phyloP scores from a whole-genome alignment of 1,284 basidiomycete species.

The Pseudomicrostroma phylloplanum region DNA sequence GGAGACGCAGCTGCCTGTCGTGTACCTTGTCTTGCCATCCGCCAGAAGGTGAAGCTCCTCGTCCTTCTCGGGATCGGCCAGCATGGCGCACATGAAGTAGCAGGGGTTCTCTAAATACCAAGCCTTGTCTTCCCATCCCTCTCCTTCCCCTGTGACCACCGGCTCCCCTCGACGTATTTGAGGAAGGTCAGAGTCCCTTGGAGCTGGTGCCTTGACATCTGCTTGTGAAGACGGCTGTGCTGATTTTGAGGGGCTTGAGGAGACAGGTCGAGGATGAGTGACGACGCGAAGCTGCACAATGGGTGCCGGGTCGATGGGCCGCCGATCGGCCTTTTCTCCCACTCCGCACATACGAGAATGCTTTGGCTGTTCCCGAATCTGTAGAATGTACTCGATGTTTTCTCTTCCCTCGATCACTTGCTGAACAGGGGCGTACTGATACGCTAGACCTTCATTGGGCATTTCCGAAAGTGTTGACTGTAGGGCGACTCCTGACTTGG shows the following conservation, averaged over 20 bases:
- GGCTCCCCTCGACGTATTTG: constrained; percentile 30
- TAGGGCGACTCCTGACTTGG: too few species aligned
- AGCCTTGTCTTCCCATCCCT: constrained; percentile 47
- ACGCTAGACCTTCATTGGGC: constrained; percentile 25
- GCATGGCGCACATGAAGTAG: constrained; percentile 48
- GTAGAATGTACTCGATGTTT: constrained; percentile 41
- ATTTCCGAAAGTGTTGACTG: neutral
- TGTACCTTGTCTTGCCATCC: constrained; percentile 83
- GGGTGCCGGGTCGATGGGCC: constrained; percentile 91
- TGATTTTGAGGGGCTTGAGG: constrained; percentile 7
- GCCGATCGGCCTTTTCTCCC: constrained; percentile 73
- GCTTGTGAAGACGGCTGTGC: constrained; percentile 13
- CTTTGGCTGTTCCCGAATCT: constrained; percentile 43
- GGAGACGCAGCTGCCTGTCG: constrained; percentile 81
- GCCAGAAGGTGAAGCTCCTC: constrained; percentile 87
- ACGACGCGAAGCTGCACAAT: constrained; percentile 89
- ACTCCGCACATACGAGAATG: constrained; percentile 47
- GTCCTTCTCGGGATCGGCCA: constrained; percentile 55
- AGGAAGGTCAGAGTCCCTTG: neutral
- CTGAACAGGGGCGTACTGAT: constrained; percentile 35
- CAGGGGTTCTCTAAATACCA: constrained; percentile 48
- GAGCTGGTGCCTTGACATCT: neutral
- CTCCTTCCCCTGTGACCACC: constrained; percentile 30
- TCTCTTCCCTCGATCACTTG: constrained; percentile 32
- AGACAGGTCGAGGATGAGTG: constrained; percentile 47